Base-by-base conservation (phyloP, 2,329 filamentous ascomycete genomes). In the Penicillium sp. region DNA sequence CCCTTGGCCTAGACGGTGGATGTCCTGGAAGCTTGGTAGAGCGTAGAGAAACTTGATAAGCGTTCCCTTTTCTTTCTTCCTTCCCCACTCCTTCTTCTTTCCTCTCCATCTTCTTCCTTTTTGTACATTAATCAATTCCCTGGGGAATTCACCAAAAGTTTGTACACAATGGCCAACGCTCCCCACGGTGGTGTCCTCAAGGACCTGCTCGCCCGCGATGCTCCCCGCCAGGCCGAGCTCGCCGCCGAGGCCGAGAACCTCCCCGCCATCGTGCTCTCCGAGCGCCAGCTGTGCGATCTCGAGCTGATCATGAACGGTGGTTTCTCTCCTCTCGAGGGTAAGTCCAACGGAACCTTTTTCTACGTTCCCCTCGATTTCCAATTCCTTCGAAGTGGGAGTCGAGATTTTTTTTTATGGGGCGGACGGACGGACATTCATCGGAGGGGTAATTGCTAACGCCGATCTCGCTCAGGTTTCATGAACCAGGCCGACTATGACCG, bases 291-390 rank as follows among this genome's bases (percentile, higher is more conserved):
- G 44, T 99, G 94, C 77, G 94, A 99, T 81, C 82, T 99, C 63
- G 94, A 99, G 78, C 78, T 99, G 76, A 91, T 99, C 69, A 86
- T 99, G 74, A 97, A 91, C 75, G 94, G 94, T 72, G 94, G 94
- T 61, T 99, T 99, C 80, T 96, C 92, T 60, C 94, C 94, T 53
- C 84, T 99, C 36, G 92, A 99, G 84, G 94, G 92, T 95, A 67
- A 58, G 85, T 81, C 60, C 36, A 53, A 52, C 47, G 48, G 33
- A 33, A 11, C 25, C 8, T 16, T 20, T 20, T 28, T 16, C 35
- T 43, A 33, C 44, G 10, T 18, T 16, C 27, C 35, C 24, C 22
- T 9, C 10, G 10, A 28, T 16, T 14, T 11, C 24, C 35, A 25
- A 46, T 54, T 51, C 36, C 43, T 41, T 4, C 18, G 13, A 10